Evolutionary conservation across 2,329 filamentous ascomycete species (phyloP).

Genomic region (Cladophialophora yegresii): DNA sequence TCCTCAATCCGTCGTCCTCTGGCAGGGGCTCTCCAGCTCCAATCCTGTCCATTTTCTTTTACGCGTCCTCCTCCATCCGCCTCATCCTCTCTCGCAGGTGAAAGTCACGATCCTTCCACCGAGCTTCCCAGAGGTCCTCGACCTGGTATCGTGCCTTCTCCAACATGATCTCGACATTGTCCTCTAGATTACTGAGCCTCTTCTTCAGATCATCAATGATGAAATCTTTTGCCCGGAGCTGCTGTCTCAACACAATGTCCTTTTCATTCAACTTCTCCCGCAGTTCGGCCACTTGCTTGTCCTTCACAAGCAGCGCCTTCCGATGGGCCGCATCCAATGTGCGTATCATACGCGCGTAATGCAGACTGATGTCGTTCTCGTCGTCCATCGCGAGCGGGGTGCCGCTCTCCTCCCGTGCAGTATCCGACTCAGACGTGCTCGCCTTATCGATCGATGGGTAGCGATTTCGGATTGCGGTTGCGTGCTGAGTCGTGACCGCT

Average conservation of each 20-base stretch:
- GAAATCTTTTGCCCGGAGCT: constrained; percentile 39
- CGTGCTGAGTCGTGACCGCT: constrained; percentile 24
- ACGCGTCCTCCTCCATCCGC: constrained; percentile 32
- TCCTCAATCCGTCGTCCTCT: not conserved
- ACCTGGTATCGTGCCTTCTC: constrained; percentile 41
- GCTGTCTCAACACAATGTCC: constrained; percentile 40
- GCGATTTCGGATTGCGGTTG: constrained; percentile 10
- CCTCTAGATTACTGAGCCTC: constrained; percentile 35
- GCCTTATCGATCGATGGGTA: not conserved
- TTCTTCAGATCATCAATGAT: constrained; percentile 38
- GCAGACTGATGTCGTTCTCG: constrained; percentile 39
- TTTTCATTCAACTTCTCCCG: constrained; percentile 39
- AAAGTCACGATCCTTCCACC: constrained; percentile 42
- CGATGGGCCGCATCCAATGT: constrained; percentile 40
- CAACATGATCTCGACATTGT: constrained; percentile 35
- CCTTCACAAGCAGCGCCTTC: constrained; percentile 38
- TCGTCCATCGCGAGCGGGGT: constrained; percentile 39
- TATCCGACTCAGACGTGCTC: constrained; percentile 24
- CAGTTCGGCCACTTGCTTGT: constrained; percentile 39
- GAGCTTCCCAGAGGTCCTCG: constrained; percentile 42
- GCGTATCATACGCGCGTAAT: constrained; percentile 40
- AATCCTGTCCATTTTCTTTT: constrained; percentile 18
- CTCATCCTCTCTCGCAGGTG: constrained; percentile 32
- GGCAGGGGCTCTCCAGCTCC: not conserved
- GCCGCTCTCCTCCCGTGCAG: constrained; percentile 25